phyloP scores from a whole-genome alignment of 257 asterid species.

The Echium plantagineum region DNA sequence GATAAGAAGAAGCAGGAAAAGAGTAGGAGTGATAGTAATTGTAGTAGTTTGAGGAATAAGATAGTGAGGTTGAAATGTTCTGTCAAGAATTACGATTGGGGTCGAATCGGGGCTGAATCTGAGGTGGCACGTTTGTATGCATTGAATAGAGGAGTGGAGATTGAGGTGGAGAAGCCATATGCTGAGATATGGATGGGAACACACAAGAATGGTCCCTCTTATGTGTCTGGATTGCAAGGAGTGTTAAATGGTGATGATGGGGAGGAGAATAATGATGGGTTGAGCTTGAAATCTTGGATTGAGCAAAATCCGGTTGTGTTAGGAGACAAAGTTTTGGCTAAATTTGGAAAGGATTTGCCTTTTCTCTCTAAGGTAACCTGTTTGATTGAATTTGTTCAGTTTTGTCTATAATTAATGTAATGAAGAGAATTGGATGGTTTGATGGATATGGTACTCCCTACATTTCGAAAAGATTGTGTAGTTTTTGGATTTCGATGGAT shows the following conservation, averaged over 20 bases:
- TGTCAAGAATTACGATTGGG: constrained; percentile 71
- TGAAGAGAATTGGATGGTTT: too few species aligned
- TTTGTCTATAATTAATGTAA: too few species aligned
- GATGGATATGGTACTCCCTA: not conserved
- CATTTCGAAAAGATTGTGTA: not conserved
- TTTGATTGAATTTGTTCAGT: not conserved
- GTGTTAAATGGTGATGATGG: not conserved
- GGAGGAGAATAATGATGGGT: constrained; percentile 11
- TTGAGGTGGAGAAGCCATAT: constrained; percentile 32
- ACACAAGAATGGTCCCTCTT: constrained; percentile 81
- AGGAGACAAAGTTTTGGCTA: constrained; percentile 55
- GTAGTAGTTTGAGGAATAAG: not conserved
- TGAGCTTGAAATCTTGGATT: constrained; percentile 75
- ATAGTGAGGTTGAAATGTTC: constrained; percentile 43
- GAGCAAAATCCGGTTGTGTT: constrained; percentile 52
- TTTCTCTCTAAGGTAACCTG: constrained; percentile 77
- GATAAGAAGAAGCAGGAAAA: not conserved
- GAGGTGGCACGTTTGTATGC: constrained; percentile 17
- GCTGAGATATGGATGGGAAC: constrained; percentile 98
- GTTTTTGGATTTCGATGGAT: not conserved
- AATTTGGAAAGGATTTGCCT: constrained; percentile 79
- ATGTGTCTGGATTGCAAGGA: constrained; percentile 8
- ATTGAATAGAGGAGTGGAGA: constrained; percentile 14
- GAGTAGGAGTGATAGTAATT: not conserved
- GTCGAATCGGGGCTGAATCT: constrained; percentile 42